Base-by-base conservation (phyloP, 2,329 filamentous ascomycete genomes). In the Sphaerulina musiva region DNA sequence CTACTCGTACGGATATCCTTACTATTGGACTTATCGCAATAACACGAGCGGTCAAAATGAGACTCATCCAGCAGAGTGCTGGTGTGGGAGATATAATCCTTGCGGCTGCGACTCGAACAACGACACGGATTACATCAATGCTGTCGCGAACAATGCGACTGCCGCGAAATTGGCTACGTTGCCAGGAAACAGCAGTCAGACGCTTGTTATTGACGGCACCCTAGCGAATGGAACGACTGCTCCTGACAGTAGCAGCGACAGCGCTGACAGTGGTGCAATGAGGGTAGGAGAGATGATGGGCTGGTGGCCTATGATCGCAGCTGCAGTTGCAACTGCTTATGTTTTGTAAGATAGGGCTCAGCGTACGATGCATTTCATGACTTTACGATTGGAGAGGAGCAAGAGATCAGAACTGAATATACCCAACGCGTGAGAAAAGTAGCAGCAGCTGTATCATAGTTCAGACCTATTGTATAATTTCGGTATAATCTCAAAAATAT, bases 191-290 rank as follows among this genome's bases (percentile, higher is more conserved):
- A 66, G 67, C 3, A 84, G 80, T 1, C 47, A 49, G 1, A 67
- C 64, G 2, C 78, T 93, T 38, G 74, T 87, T 31, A 73, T 92
- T 67, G 89, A 90, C 67, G 88, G 88, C n/a, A 87, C 85, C 0
- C 73, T 92, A 3, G 80, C 83, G 6, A 67, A 70, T 41, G 75
- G 70, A 2, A 77, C 74, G 0, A 74, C 72, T 1, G 70, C 73
- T 2, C 64, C 71, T 8, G 72, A 29, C 26, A 7, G 72, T 11
- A 71, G 71, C 10, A 38, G 34, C 12, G 34, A 38, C 12, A 10
- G 6, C 2, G 62, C 62, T 1, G 68, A 70, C 17, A 66, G 66
- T 38, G 56, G 53, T 17, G 56, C 56, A 3, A 49, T 58, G 44
- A 43, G 49, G 8, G 41, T 59, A 39, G 12, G 39, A 10, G 54